Evolutionary conservation across 805 yeast species (phyloP).

Genomic region (Candida nonsorbophila): DNA sequence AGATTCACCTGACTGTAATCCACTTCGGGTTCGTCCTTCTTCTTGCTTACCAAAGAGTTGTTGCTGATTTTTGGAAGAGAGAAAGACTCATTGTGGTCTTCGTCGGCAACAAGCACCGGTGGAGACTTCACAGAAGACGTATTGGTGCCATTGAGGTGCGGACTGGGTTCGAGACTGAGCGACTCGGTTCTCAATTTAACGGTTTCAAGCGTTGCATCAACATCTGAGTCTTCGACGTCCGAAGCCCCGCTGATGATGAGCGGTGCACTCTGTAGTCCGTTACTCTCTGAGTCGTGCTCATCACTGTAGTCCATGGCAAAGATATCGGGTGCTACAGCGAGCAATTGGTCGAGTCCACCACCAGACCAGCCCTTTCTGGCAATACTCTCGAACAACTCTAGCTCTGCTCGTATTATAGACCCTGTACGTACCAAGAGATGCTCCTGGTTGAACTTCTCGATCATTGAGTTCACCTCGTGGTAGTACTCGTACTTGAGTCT

Average conservation of each 20-base stretch:
- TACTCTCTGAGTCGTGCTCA: constrained; percentile 14
- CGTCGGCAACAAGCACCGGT: constrained; percentile 2
- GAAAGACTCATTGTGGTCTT: constrained; percentile 42
- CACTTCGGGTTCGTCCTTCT: constrained; percentile 1
- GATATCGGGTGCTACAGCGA: constrained; percentile 57
- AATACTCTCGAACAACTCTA: constrained; percentile 73
- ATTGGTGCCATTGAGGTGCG: neutral
- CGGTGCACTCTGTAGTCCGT: constrained; percentile 1
- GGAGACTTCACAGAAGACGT: too few relatives aligned
- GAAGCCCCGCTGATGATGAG: constrained; percentile 4
- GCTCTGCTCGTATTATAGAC: constrained; percentile 68
- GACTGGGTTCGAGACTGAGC: neutral
- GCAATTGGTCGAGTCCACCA: constrained; percentile 72
- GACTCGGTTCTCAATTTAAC: constrained; percentile 4
- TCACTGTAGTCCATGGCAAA: constrained; percentile 19
- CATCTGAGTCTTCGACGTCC: constrained; percentile 2
- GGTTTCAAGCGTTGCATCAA: constrained; percentile 7
- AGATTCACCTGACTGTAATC: constrained; percentile 3
- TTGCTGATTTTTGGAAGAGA: constrained; percentile 39
- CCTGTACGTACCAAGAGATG: constrained; percentile 52
- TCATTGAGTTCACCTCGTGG: constrained; percentile 54
- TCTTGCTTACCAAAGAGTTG: constrained; percentile 9
- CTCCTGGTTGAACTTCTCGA: constrained; percentile 53
- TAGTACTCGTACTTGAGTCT: constrained; percentile 70
- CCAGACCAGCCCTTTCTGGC: constrained; percentile 86